Conservation (phyloP, 345 rosid species). For the Abelmoschus esculentus region DNA sequence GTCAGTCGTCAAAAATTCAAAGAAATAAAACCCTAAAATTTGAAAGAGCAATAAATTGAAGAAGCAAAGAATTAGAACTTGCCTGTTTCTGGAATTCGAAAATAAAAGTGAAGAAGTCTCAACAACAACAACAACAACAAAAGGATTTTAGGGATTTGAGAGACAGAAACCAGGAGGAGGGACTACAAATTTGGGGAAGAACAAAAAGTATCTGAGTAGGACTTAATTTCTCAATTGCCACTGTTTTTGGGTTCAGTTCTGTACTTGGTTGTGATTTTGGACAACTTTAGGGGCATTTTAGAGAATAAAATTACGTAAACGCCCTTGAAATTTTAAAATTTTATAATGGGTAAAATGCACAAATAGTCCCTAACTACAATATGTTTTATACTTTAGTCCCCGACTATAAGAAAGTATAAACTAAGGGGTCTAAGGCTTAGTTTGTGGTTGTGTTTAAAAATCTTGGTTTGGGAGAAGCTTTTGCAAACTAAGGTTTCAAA, state of each 20-base stretch:
- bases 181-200: neutral
- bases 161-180: neutral
- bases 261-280: neutral
- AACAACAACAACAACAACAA: neutral
- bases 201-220: neutral
- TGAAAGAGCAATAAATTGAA: neutral
- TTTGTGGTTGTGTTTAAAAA: too few relatives aligned
- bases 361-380: too few relatives aligned
- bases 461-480: too few relatives aligned
- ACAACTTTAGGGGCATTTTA: neutral
- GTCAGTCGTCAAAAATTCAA: neutral
- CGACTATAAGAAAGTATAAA: too few relatives aligned
- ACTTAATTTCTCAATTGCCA: slow-evolving; percentile 7
- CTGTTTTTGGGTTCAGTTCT: neutral
- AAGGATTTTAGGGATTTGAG: neutral
- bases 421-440: too few relatives aligned
- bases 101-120: neutral
- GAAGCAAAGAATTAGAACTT: slow-evolving; percentile 3
- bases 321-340: neutral
- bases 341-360: too few relatives aligned
- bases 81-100: neutral
- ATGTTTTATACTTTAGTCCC: too few relatives aligned
- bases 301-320: neutral
- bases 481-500: too few relatives aligned
- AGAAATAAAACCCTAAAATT: neutral